Evolutionary conservation across 2,329 filamentous ascomycete genomes (phyloP), one percentile per base, ranked within the genome.

Genomic region (Leptoxyphium fumago): DNA sequence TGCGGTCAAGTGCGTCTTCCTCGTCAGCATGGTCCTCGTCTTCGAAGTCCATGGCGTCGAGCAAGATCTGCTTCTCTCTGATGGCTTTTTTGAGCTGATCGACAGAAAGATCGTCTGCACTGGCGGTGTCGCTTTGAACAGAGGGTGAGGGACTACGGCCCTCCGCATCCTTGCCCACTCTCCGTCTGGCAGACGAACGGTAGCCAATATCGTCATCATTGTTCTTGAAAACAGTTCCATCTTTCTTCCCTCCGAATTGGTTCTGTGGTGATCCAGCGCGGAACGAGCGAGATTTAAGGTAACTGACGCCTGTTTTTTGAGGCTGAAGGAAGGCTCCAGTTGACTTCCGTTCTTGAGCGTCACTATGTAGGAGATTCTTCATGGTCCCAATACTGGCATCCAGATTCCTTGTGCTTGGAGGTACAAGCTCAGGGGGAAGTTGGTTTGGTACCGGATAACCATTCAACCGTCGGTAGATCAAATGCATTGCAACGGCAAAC

Each of bases 401-500:
- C 56, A 98, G 77, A 62, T 95, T 94, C 50, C 89, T 78, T 10
- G 89, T 94, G 1, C 91, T 96, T 1, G 91, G 91, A 17, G 91
- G 91, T 6, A 96, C 80, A 47, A 98, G 76, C 68, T 98, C 91
- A 0, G 91, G 78, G 8, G 91, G 91, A 10, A 98, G 73, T 39
- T 82, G 80, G 56, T 80, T 84, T 13, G 91, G 91, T 29, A 96
- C 73, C 1, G 89, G 88, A 58, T 96, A 96, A 30, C 89, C 89
- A 56, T 98, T 96, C 43, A 98, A 74, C 61, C 93, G 94, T 55
- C 91, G 77, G 67, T 98, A 98, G 56, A 98, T 98, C 65, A 98
- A 69, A 73, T 98, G 91, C 91, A 98, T 98, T 9, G 88, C 87
- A 43, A 98, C 89, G 8, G 91, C 88, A 59, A 98, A 98, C 59